Evolutionary conservation across 257 asterid species (phyloP).

Genomic region (Datura wrightii): DNA sequence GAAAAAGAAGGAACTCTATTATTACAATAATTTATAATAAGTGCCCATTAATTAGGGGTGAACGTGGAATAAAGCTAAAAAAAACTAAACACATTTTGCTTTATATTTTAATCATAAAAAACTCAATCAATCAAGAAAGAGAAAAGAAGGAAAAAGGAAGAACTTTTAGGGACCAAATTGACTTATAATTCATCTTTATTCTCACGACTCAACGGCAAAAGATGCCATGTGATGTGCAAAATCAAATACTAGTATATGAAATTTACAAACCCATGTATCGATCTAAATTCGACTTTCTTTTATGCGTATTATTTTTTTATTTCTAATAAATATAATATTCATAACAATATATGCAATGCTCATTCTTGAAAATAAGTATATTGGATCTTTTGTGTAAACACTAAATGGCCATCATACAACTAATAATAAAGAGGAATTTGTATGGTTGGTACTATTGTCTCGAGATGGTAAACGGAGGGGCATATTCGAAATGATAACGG

Average conservation of each 20-base stretch:
- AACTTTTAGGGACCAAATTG: constrained; percentile 23
- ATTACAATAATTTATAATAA: constrained; percentile 10
- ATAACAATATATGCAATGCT: too few relatives aligned
- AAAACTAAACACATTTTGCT: neutral
- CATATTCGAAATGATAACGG: neutral
- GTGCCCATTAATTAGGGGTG: constrained; percentile 25
- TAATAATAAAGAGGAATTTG: neutral
- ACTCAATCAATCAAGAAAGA: neutral
- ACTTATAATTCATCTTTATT: constrained; percentile 29
- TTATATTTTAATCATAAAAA: too few relatives aligned
- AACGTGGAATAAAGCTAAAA: constrained; percentile 30
- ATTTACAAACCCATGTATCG: too few relatives aligned
- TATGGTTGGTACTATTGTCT: neutral
- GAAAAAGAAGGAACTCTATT: neutral
- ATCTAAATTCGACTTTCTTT: too few relatives aligned
- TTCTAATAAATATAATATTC: too few relatives aligned
- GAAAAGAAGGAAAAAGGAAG: neutral
- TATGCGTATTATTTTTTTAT: too few relatives aligned
- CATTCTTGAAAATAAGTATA: too few relatives aligned
- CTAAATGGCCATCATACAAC: too few relatives aligned
- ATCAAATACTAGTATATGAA: too few relatives aligned
- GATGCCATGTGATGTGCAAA: neutral
- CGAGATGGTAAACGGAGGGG: constrained; percentile 34
- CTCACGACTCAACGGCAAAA: neutral
- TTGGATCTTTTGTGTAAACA: too few relatives aligned